Base-by-base conservation (phyloP, 257 asterid genomes). In the Plectranthus barbatus region DNA sequence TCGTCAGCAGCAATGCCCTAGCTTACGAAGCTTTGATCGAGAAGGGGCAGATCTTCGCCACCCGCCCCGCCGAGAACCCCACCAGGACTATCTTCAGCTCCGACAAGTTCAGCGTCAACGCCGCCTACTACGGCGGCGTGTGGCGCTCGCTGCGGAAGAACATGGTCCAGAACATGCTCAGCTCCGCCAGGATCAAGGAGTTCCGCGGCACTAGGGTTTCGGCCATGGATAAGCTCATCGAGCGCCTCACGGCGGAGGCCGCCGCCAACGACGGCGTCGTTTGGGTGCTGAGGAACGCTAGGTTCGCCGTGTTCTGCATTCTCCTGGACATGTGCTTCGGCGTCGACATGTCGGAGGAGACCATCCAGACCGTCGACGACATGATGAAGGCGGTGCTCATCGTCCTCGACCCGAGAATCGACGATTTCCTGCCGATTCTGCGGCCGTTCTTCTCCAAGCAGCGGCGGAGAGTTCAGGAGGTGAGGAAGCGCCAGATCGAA, bases 151-250 rank as follows among this genome's bases (percentile, higher is more conserved):
- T 92, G 71, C 62, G 97, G 56, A 70, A 79, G 60, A 92, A 92
- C 72, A 81, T 92, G 99, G 99, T 92, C 11, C 99, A 92, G 77
- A 85, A 89, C 66, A 73, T 73, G 86, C 86, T 92, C 20, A 86
- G 86, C 56, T 6, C 85, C 15, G 73, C 76, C 11, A 67, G 83
- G 63, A 39, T 84, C 4, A 74, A 34, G 44, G 98, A 79, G n/a
- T 91, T 88, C 67, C 74, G 85, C 3, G 9, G 41, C 5, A 76
- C 83, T 0, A 59, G 98, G 19, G 92, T 84, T 10, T 18, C 14
- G 4, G 98, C 93, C 0, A 91, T 91, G 98, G 88, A 88, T 26
- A 78, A 56, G 21, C 78, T 91, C 31, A 64, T 88, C 5, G 80
- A 77, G 0, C 58, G 90, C 56, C 72, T 91, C 14, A 53, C 20